These are phyloP conservation scores for Colletotrichum chrysophilum DNA, from an alignment of 2,329 filamentous ascomycete species.

Conservation along the genomic window DNA sequence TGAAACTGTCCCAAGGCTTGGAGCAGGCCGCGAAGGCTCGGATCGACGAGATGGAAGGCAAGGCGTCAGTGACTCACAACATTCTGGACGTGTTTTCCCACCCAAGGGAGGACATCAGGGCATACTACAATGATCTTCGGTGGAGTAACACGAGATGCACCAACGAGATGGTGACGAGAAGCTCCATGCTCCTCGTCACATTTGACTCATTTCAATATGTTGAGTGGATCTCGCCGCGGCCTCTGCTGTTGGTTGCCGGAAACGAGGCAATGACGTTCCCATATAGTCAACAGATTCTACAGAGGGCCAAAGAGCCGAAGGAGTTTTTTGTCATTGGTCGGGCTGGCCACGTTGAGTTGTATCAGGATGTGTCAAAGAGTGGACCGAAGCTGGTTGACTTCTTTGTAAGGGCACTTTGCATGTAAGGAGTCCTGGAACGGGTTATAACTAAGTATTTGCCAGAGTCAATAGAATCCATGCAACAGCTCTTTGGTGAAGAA, in stretches of 20 bases:
- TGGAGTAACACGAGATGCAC: neutral
- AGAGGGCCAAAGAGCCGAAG: neutral
- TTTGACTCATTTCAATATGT: neutral
- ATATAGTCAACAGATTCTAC: neutral
- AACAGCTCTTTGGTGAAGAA: too few relatives aligned
- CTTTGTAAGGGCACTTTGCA: neutral
- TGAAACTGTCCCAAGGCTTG: neutral
- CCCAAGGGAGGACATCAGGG: neutral
- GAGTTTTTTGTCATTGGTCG: neutral
- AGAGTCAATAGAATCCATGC: too few relatives aligned
- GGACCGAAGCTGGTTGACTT: neutral
- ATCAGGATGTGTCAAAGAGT: neutral
- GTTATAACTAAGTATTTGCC: too few relatives aligned
- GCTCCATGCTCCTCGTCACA: neutral
- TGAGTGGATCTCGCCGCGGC: neutral
- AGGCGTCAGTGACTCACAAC: neutral
- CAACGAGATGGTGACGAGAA: neutral
- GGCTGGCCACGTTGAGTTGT: neutral
- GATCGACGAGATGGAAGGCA: neutral
- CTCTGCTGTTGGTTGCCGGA: neutral
- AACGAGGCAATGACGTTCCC: neutral
- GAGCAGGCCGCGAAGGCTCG: neutral
- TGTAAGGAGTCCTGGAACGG: too few relatives aligned
- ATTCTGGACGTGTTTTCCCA: neutral
- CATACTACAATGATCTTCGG: neutral